Evolutionary conservation across 2,329 filamentous ascomycete species (phyloP), one percentile per base, ranked within the genome.

Genomic region (Xylaria digitata): DNA sequence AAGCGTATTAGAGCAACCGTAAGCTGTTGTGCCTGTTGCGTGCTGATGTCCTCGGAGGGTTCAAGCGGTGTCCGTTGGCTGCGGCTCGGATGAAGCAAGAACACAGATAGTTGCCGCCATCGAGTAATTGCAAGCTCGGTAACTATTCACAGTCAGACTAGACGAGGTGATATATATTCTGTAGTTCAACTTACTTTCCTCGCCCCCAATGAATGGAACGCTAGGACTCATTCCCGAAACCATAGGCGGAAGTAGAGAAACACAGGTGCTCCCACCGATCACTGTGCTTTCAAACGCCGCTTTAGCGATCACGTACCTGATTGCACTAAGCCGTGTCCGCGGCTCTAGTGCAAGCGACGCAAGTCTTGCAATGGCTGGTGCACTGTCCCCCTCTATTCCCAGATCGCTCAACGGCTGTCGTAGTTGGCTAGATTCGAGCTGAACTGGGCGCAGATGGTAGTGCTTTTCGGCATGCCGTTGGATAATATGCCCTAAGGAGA

Each of bases 51-150:
- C 11, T 77, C 72, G 6, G 72, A 71, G 0, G 76, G 74, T 0
- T 71, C 70, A 7, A 83, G 73, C 1, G 80, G 69, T 1, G 77
- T 79, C 6, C 80, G 75, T 55, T 80, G 76, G 62, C 73, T 77
- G 34, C 79, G 79, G 23, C 62, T 69, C 0, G 80, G 76, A 61
- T 82, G 79, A 15, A 83, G 78, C 9, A 84, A 74, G 63, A 82
- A 82, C 13, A 78, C 77, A 4, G 82, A 80, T 13, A 83, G 73
- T n/a, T 73, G 77, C 37, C 81, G 80, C 82, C 82, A 83, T 67
- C 76, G 75, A 17, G 77, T 78, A 5, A 82, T 69, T 1, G 81
- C 81, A n/a, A 77, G 61, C 7, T 74, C 60, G 6, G 75, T 69
- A 6, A 73, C 73, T 79, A 61, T 15, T 7, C 37, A 61, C 30